Percentiles rank a stretch among this genome's conserved stretches.
phyloP scores from a whole-genome alignment of 257 asterid genomes.

The Asclepias syriaca region DNA sequence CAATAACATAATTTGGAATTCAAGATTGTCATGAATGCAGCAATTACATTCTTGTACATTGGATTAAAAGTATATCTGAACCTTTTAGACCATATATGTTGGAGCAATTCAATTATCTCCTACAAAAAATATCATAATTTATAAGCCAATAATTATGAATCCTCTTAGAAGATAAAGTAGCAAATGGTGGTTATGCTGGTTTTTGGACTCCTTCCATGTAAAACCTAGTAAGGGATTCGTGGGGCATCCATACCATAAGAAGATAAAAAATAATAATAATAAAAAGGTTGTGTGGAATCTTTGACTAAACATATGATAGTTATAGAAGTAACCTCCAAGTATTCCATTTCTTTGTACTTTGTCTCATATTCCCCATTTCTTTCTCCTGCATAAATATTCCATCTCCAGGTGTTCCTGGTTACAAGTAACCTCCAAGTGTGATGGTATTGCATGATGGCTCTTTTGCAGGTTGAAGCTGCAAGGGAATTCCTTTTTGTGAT shows the following conservation, averaged over 20 bases:
- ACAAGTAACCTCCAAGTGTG: neutral
- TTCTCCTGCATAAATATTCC: neutral
- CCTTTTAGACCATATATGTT: neutral
- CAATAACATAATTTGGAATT: too few species aligned
- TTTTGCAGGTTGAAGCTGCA: conserved; percentile 74
- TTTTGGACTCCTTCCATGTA: neutral
- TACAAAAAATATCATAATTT: neutral
- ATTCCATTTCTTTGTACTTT: neutral
- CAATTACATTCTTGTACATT: neutral
- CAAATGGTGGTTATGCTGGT: neutral
- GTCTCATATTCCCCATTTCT: neutral
- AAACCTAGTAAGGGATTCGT: neutral
- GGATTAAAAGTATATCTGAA: neutral
- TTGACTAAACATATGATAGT: neutral
- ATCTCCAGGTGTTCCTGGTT: neutral
- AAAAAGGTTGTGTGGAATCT: neutral
- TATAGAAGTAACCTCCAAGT: neutral
- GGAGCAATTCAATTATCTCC: neutral
- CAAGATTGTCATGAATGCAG: too few species aligned
- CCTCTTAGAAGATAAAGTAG: neutral
- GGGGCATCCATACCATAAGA: neutral
- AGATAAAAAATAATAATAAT: neutral
- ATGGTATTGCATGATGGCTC: neutral
- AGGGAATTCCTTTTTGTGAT: conserved; percentile 47
- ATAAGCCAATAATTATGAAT: neutral